Base-by-base conservation (phyloP, 192 early-diverging fungal species). In the Coemansia sp. region DNA sequence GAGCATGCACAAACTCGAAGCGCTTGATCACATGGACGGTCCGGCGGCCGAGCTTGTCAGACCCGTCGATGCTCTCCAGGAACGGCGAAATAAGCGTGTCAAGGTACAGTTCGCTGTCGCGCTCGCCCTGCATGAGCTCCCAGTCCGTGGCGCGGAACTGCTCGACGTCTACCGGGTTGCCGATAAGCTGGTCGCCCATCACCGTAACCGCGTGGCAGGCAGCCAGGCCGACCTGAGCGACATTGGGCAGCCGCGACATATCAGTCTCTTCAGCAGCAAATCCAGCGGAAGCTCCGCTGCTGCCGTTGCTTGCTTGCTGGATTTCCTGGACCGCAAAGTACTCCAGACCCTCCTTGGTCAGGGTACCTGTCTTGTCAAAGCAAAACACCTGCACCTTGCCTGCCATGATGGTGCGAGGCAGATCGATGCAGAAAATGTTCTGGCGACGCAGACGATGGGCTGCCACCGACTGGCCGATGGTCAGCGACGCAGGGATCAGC, bases 91-190 rank as follows among this genome's bases (percentile, higher is more conserved):
- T 32, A 2, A 89, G 70, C 53, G 87, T 87, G 75, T 90, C 87
- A 17, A 88, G 68, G 33, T 81, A 76, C 4, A 63, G 52, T 1
- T 67, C 39, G 22, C 52, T 51, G 17, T 61, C 34, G 62, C 62
- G 62, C 14, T 64, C 53, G 34, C 64, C 63, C 43, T 64, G 36
- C 52, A 63, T 34, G 73, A 83, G 43, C 45, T 70, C 77, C 85
- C 90, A 85, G 59, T 75, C 74, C 15, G 89, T 90, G 12, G 86
- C 84, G 32, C 78, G 66, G 79, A 95, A 93, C 72, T 92, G 89
- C 79, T 92, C 92, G 68, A 91, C 71, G 70, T 95, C 92, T 22
- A 95, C 88, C 0, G 89, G 87, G 64, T 92, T 90, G 20, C 92
- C 93, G 45, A 93, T 86, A 17, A 84, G 65, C 72, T 86, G 72